Conservation (phyloP, 2,329 filamentous ascomycete genomes). For the Cercospora citrullina region DNA sequence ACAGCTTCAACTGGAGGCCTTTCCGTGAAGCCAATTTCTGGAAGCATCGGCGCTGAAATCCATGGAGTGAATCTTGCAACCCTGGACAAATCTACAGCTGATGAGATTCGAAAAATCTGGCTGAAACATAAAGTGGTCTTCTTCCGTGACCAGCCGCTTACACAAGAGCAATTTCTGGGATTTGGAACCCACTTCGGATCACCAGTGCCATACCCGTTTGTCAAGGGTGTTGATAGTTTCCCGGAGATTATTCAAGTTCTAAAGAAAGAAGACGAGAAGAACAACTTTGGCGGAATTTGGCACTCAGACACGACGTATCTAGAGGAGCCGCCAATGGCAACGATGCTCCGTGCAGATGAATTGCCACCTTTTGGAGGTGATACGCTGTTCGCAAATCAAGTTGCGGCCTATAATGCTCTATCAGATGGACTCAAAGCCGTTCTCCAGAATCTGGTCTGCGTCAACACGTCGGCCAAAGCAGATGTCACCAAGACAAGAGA, state of each 20-base stretch:
- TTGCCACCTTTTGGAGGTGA: conserved; percentile 63
- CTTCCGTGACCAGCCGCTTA: conserved; percentile 71
- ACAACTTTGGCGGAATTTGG: conserved; percentile 33
- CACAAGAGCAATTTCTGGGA: conserved; percentile 67
- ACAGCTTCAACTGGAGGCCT: neutral
- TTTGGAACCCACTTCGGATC: conserved; percentile 39
- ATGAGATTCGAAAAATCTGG: conserved; percentile 71
- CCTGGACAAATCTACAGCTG: conserved; percentile 65
- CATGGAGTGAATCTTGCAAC: conserved; percentile 67
- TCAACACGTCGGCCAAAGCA: conserved; percentile 72
- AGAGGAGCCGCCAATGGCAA: conserved; percentile 27
- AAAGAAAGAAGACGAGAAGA: conserved; percentile 27
- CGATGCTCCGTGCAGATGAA: conserved; percentile 26
- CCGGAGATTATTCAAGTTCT: conserved; percentile 31
- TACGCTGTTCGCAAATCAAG: conserved; percentile 77
- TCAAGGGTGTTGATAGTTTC: conserved; percentile 27
- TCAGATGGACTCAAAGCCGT: conserved; percentile 76
- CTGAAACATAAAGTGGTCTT: conserved; percentile 74
- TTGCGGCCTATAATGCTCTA: conserved; percentile 75
- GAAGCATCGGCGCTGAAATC: conserved; percentile 66
- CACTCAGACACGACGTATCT: conserved; percentile 30
- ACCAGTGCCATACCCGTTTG: conserved; percentile 36
- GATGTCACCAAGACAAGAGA: conserved; percentile 29
- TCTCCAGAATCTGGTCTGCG: conserved; percentile 62
- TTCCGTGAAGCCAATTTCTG: conserved; percentile 18